Base-by-base conservation (phyloP, 1,139 yeast genomes). In the Hanseniaspora sp. region DNA sequence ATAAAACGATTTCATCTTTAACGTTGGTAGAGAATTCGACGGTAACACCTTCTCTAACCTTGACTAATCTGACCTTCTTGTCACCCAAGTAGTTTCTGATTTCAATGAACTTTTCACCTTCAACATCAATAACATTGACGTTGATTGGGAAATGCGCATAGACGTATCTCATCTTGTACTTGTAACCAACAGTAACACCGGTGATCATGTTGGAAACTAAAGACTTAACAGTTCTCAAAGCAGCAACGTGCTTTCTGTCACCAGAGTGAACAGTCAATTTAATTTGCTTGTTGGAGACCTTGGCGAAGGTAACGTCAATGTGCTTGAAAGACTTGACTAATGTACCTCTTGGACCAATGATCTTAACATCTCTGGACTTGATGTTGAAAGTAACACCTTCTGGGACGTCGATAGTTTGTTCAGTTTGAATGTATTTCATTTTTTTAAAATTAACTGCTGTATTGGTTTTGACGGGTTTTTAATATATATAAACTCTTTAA, bases 71-170 rank as follows among this genome's bases (percentile, higher is more conserved):
- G 65, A 88, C 95, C 75, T 86, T 83, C 83, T 86, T 90, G 80
- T 90, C 96, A 79, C 96, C 96, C 78, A 92, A 83, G 83, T 87
- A 92, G 81, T 92, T 92, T 86, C 98, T 90, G 80, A 92, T 90
- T 79, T 92, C 98, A 68, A 90, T 85, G 70, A 70, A 80, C 62
- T 78, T 75, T 60, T 80, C 76, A 69, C 88, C 90, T 57, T 87
- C 86, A 67, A 79, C 75, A 67, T 86, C 83, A 69, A 82, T 71
- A 64, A 82, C 73, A 81, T 90, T 92, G 67, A 94, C 96, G 77
- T 94, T 92, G 78, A 94, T 94, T 74, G 98, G 99, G 95, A 92
- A 92, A 86, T 94, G 98, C 83, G 99, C 99, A 74, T 92, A 94
- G 65, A 92, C 99, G 75, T 88, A 90, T 82, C 97, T 87, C 96